phyloP scores from a whole-genome alignment of 345 rosid species.

The Microcos paniculata region DNA sequence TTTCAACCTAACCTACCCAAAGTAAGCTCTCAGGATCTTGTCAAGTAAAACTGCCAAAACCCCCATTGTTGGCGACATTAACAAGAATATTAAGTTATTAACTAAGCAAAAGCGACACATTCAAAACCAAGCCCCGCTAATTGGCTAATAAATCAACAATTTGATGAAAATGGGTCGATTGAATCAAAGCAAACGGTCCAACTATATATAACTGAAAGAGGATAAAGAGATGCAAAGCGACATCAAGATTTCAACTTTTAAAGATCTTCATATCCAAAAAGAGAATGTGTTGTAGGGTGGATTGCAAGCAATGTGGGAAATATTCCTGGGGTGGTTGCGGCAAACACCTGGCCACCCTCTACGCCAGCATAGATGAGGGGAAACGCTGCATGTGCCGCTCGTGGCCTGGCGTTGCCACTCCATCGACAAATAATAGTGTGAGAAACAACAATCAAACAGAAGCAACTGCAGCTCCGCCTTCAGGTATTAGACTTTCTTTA shows the following conservation, averaged over 20 bases:
- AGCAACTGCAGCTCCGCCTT: not conserved
- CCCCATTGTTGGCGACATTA: no score
- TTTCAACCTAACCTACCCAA: no score
- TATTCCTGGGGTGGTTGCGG: slow-evolving; percentile 56
- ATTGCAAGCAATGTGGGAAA: slow-evolving; percentile 48
- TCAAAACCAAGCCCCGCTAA: not conserved
- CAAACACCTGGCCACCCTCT: slow-evolving; percentile 35
- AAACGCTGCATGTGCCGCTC: slow-evolving; percentile 54
- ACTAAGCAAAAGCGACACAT: not conserved
- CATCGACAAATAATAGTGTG: not conserved
- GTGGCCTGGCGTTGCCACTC: slow-evolving; percentile 36
- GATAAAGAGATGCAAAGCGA: slow-evolving; percentile 4
- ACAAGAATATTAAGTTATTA: no score
- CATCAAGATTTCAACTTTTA: not conserved
- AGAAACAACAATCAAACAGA: not conserved
- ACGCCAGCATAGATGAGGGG: slow-evolving; percentile 46
- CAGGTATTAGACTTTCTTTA: not conserved
- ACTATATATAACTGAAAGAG: not conserved
- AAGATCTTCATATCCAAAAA: not conserved
- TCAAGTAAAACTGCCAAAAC: no score
- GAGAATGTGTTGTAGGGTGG: slow-evolving; percentile 45
- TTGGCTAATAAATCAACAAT: not conserved
- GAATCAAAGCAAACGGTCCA: not conserved
- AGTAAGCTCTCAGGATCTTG: no score
- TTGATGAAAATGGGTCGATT: not conserved